These are phyloP conservation scores for Globisporangium ultimum DNA, from an alignment of 352 stramenopile genomes.

Conservation along the genomic window DNA sequence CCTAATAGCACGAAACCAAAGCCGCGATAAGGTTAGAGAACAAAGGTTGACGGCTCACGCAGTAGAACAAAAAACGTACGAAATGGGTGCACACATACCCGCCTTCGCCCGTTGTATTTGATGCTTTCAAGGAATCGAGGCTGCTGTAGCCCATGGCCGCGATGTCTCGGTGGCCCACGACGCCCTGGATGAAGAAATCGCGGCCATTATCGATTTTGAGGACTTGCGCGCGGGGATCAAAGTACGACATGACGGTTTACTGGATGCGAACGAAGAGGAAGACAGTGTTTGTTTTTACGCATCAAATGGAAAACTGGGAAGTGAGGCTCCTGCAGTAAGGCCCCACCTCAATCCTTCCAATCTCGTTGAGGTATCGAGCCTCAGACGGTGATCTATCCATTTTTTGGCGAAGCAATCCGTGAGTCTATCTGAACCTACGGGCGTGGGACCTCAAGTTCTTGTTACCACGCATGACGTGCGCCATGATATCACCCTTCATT, in stretches of 20 bases:
- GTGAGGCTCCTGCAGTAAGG: too few species aligned
- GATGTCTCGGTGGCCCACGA: slow-evolving; percentile 12
- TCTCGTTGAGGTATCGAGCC: too few species aligned
- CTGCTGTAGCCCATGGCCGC: not conserved
- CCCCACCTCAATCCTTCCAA: too few species aligned
- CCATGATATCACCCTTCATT: too few species aligned
- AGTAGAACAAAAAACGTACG: not conserved
- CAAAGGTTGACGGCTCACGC: too few species aligned
- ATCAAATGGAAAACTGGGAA: too few species aligned
- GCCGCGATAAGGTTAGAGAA: not conserved
- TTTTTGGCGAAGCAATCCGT: too few species aligned
- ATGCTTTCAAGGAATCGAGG: not conserved
- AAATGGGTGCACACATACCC: not conserved
- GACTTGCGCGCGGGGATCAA: not conserved
- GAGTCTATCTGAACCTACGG: too few species aligned
- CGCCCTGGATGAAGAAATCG: slow-evolving; percentile 11
- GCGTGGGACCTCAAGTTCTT: too few species aligned
- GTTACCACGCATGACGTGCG: too few species aligned
- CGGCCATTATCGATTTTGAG: slow-evolving; percentile 7
- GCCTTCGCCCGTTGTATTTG: slow-evolving; percentile 12
- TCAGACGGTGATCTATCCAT: too few species aligned
- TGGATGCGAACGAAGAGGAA: not conserved
- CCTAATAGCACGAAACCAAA: not conserved
- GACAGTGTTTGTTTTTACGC: too few species aligned
- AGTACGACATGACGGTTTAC: not conserved